Base-by-base conservation (phyloP, 1,139 yeast genomes). In the Lodderomyces margitis region DNA sequence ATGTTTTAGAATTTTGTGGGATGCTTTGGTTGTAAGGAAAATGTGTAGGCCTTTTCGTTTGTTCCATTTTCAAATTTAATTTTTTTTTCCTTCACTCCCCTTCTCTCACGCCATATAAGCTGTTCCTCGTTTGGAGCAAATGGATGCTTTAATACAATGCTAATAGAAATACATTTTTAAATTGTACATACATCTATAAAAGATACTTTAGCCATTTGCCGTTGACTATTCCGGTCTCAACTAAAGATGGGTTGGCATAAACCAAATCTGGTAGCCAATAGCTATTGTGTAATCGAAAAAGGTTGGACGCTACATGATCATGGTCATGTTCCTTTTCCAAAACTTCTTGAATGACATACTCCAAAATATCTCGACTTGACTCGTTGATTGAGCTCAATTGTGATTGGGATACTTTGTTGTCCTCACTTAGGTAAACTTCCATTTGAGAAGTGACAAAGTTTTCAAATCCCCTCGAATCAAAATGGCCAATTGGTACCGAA, bases 211-310 rank as follows among this genome's bases (percentile, higher is more conserved):
- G 54, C 77, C 76, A 72, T 44, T 59, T 57, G 35, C 58, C 55
- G 42, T 62, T 58, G 19, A 72, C 54, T 40, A 70, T 55, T 4
- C 66, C 69, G 24, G 55, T 55, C 40, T 68, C 74, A 25, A 72
- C 53, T 38, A 72, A 59, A 12, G 67, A 58, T 2, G 78, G 78
- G 44, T 72, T 72, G 38, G 71, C 61, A 45, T 66, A 70, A 10
- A 71, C 61, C 46, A 68, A 52, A 16, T 66, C 72, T 12, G 73
- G 70, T 37, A 72, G 54, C 78, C 78, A 72, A 44, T 58, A 57
- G 38, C 58, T 56, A 47, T 71, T 72, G 53, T 68, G 65, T 42
- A 68, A 55, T 34, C 68, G 56, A 53, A 71, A 71, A n/a, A 64
- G 52, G 41, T 56, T 54, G 6, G 27, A 19, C 25, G 60, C 58